Base-by-base conservation (phyloP, 257 asterid genomes). In the Capsicum chinense region DNA sequence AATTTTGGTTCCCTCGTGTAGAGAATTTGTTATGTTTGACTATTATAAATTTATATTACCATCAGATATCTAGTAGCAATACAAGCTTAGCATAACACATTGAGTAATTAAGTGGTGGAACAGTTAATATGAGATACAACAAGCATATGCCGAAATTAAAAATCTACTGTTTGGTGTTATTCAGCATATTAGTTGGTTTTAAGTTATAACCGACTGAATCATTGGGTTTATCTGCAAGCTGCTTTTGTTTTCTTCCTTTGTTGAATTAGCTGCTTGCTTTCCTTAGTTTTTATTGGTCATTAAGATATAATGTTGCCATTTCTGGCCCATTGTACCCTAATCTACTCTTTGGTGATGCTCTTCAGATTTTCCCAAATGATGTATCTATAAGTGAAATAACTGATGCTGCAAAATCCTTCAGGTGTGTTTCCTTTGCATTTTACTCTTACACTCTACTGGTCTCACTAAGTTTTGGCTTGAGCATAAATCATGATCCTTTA, bases 301-400 rank as follows among this genome's bases (percentile, higher is more conserved):
- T 76, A 52, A 76, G 81, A 76, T 76, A 52, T 76, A 76, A 13
- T 52, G 81, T 5, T 76, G 7, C 48, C 48, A 52, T 76, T 52
- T 76, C 63, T 76, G 48, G 13, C 54, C 48, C 54, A 26, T 54
- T 76, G 1, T 76, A 21, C 64, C 63, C 54, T 8, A 76, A 76
- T 76, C 63, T 26, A 52, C 48, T 76, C 54, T 26, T 54, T 76
- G 81, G 63, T 54, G 81, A 21, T 76, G 64, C 81, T 68, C 70
- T 87, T 88, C 93, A 95, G 97, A 94, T 95, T 83, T 92, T 92
- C 88, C 99, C 98, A 10, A 89, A 92, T 90, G 98, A 95, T 83
- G 94, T 92, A 79, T 89, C 90, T 87, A 89, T 93, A 58, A 92
- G 91, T 59, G 99, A 95, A 79, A 86, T 92, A 80, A 60, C 90